A percentile compares a stretch with the other conserved stretches of the same genome.
These are phyloP conservation scores for Actinidia polygama DNA, from an alignment of 179 eudicot genomes.

Conservation along the genomic window DNA sequence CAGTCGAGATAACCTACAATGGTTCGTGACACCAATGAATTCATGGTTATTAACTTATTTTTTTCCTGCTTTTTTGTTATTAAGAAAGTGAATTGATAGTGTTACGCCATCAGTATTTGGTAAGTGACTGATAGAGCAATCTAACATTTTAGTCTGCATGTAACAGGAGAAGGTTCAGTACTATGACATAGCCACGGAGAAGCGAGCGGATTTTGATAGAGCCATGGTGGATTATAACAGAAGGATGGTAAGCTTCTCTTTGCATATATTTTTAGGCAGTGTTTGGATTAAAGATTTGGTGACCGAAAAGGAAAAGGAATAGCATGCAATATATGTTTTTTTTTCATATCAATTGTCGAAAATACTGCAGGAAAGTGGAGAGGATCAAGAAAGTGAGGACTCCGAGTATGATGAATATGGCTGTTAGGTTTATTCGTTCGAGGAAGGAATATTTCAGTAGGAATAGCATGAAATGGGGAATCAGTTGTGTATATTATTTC, in stretches of 20 bases:
- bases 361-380: slow-evolving; percentile 51
- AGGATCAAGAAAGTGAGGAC: slow-evolving; percentile 40
- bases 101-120: not conserved
- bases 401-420: slow-evolving; percentile 42
- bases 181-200: slow-evolving; percentile 88
- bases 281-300: not conserved
- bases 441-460: not conserved
- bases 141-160: slow-evolving; percentile 2
- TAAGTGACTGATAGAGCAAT: not conserved
- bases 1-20: not conserved
- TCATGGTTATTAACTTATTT: not conserved
- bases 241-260: slow-evolving; percentile 56
- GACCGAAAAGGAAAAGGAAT: too few species aligned
- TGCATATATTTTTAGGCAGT: not conserved
- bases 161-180: slow-evolving; percentile 87
- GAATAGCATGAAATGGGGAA: not conserved
- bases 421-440: not conserved
- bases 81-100: not conserved
- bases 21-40: not conserved
- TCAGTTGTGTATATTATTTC: not conserved
- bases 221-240: slow-evolving; percentile 65
- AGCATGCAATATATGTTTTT: not conserved
- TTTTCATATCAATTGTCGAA: not conserved
- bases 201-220: slow-evolving; percentile 77
- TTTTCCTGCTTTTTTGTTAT: not conserved